phyloP scores from a whole-genome alignment of 2,329 filamentous ascomycete species.

The Blumeria graminis region DNA sequence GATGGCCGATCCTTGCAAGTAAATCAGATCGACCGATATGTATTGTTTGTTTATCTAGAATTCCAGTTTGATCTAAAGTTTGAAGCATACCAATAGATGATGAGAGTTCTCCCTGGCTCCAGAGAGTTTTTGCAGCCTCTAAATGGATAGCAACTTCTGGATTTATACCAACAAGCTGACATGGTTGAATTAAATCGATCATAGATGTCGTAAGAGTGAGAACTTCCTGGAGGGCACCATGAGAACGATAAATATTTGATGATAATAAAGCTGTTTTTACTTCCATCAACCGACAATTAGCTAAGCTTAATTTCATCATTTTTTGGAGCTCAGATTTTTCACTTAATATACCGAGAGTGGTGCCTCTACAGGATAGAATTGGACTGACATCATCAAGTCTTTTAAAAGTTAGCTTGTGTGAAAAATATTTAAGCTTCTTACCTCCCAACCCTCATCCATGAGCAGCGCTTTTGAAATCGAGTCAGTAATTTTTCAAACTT shows the following conservation, averaged over 20 bases:
- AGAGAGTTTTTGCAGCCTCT: conserved; percentile 72
- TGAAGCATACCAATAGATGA: conserved; percentile 78
- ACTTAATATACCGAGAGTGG: conserved; percentile 56
- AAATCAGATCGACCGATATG: conserved; percentile 52
- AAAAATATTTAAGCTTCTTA: conserved; percentile 20
- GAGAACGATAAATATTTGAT: conserved; percentile 51
- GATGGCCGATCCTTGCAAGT: conserved; percentile 67
- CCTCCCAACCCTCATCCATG: conserved; percentile 68
- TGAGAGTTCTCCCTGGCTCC: conserved; percentile 79
- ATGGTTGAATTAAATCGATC: conserved; percentile 49
- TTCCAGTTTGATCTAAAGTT: conserved; percentile 35
- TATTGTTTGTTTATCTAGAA: conserved; percentile 44
- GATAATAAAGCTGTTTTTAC: conserved; percentile 54
- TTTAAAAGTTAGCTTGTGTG: neutral
- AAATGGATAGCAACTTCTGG: conserved; percentile 56
- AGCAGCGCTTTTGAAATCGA: conserved; percentile 37
- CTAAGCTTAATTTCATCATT: conserved; percentile 33
- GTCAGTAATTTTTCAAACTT: conserved; percentile 37
- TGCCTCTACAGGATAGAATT: conserved; percentile 62
- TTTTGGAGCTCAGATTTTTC: conserved; percentile 39
- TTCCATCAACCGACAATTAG: conserved; percentile 45
- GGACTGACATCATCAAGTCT: conserved; percentile 57
- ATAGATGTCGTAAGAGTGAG: conserved; percentile 65
- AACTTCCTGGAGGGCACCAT: conserved; percentile 66
- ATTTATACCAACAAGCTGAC: conserved; percentile 44